phyloP scores from a whole-genome alignment of 2,329 filamentous ascomycete genomes.

The Didymella pinodella region DNA sequence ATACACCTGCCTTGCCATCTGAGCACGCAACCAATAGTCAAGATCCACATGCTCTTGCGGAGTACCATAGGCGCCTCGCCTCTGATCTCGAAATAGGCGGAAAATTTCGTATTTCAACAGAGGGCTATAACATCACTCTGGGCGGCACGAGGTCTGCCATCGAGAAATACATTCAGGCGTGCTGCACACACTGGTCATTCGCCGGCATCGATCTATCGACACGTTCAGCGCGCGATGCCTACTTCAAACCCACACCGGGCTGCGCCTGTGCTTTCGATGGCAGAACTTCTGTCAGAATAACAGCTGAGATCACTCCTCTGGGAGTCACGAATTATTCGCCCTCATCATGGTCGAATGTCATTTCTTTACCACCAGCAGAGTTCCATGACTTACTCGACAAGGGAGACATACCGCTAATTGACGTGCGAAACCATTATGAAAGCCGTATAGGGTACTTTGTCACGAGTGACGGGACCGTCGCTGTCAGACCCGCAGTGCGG shows the following conservation, averaged over 20 bases:
- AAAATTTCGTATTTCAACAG: slow-evolving; percentile 34
- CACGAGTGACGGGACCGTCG: slow-evolving; percentile 24
- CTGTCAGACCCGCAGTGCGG: slow-evolving; percentile 29
- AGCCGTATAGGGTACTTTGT: slow-evolving; percentile 38
- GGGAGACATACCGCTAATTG: slow-evolving; percentile 28
- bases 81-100: slow-evolving; percentile 23
- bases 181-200: slow-evolving; percentile 34
- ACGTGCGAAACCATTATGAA: slow-evolving; percentile 40
- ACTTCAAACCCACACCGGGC: slow-evolving; percentile 36
- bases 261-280: slow-evolving; percentile 32
- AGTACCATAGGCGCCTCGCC: slow-evolving; percentile 25
- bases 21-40: slow-evolving; percentile 8
- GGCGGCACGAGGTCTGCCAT: slow-evolving; percentile 27
- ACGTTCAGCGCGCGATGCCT: slow-evolving; percentile 14
- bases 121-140: slow-evolving; percentile 37
- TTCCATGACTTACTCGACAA: slow-evolving; percentile 32
- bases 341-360: slow-evolving; percentile 28
- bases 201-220: slow-evolving; percentile 25
- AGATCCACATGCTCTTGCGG: slow-evolving; percentile 23
- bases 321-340: slow-evolving; percentile 36
- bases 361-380: slow-evolving; percentile 25
- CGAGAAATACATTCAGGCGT: slow-evolving; percentile 24
- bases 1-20: slow-evolving; percentile 23
- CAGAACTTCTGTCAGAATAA: slow-evolving; percentile 25
- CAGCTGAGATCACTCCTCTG: slow-evolving; percentile 36